Evolutionary conservation across 371 early-diverging fungal genomes (phyloP), one percentile per base, ranked within the genome.

Genomic region (Lichtheimia corymbifera): DNA sequence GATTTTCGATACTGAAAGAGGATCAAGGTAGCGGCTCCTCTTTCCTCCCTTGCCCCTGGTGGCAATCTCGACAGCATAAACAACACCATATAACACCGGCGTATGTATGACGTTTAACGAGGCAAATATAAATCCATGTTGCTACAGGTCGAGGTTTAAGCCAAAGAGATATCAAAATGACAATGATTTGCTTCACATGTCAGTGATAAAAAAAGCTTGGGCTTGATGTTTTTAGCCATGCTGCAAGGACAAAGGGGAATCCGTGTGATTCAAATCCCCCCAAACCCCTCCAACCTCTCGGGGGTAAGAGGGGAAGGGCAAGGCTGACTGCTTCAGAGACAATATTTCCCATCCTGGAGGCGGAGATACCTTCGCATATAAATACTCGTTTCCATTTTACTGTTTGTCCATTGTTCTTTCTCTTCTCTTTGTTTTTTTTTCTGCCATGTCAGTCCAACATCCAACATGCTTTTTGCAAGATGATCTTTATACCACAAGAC

Each of bases 391-490:
- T 42, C 2, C 30, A 4, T 41, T 22, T 41, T 22, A 9, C 18
- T 55, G 22, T 55, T 55, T 35, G 20, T n/a, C 27, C 28, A 53
- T 17, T 28, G 20, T 53, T 53, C 22, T 52, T 28, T 52, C 14
- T 15, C 12, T 30, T 27, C 9, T 17, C 42, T 40, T 18, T 18
- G 22, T 40, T 41, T 54, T 2, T 43, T 1, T 56, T 56, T 56
- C 56, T 24, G 9, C 28, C 28, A 56, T 56, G 57, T 35, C 57
- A 42, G 44, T 56, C n/a, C 44, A 43, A 56, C n/a, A 43, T 22
- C 57, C 57, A 45, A 9, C 57, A 24, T 42, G 17, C 9, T 25
- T 44, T 5, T 14, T 56, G 5, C n/a, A 28, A n/a, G 55, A 55
- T 55, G 55, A 55, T 22, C n/a, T 28, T 41, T 45, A 40, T 18